Evolutionary conservation across 371 early-diverging fungal species (phyloP), one percentile per base, ranked within the genome.

Genomic region (Apophysomyces sp.): DNA sequence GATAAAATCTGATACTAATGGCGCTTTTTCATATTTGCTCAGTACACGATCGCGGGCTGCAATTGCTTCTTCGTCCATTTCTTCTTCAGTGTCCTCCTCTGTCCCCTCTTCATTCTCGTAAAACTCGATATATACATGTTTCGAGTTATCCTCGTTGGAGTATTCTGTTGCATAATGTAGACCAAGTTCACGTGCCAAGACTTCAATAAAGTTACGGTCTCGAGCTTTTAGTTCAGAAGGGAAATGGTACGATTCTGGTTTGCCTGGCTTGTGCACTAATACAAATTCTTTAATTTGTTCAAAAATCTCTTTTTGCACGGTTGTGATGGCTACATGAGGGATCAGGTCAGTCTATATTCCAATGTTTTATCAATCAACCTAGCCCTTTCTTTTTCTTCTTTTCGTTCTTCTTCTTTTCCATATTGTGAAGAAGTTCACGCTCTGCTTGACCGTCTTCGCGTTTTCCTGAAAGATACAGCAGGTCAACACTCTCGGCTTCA

Each of bases 31-130:
- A 63, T 88, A 92, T 54, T 86, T 84, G 26, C 74, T 75, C 60
- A 92, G 57, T 0, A 90, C 83, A 28, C 91, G 80, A 55, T 84
- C 80, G 27, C 92, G 76, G 2, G 92, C 91, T 27, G 81, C 84
- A 39, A 82, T 68, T 13, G 89, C 83, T 52, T 79, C 78, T 51
- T 82, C 79, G 40, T 82, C 82, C 16, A 69, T 30, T 15, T 65
- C 49, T 11, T 73, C 73, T 84, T 82, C 37, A 67, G 81, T 82
- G 9, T 83, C 82, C 37, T 82, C 88, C 16, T 80, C 86, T 3
- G 77, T 79, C 2, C 57, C 62, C 16, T 69, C 68, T 18, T 73
- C 74, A 26, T 60, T 69, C 44, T 65, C 75, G 15, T 74, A 63
- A 65, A 82, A 83, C 41, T 81, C 75, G 6, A 88, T 71, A 52